phyloP scores from a whole-genome alignment of 148 eudicot species.

The Vaccinium vitisidaea region DNA sequence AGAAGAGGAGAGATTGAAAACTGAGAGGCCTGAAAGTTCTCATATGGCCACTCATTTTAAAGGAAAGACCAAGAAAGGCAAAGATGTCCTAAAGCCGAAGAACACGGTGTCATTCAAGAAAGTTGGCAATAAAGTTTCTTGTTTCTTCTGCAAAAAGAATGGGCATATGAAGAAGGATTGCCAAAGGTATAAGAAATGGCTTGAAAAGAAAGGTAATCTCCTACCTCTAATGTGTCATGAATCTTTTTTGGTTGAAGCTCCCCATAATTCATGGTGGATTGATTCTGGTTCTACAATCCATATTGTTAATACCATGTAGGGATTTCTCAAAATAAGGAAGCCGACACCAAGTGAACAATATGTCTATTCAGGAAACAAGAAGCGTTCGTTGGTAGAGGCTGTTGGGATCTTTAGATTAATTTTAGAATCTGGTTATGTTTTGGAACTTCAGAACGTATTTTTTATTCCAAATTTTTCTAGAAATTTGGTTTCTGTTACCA shows the following conservation, averaged over 20 bases:
- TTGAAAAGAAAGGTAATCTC: constrained; percentile 18
- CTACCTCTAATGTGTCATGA: background rate
- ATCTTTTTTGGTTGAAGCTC: background rate
- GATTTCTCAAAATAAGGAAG: constrained; percentile 3
- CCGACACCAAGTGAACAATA: background rate
- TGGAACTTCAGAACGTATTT: too few relatives aligned
- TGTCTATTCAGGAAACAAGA: constrained; percentile 20
- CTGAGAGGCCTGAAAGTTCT: background rate
- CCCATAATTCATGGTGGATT: constrained; percentile 5
- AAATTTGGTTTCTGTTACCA: too few relatives aligned
- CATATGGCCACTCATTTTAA: background rate
- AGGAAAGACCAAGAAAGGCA: background rate
- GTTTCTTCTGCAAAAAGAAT: constrained; percentile 12
- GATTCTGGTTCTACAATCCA: constrained; percentile 2
- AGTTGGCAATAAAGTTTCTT: background rate
- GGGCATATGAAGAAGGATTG: constrained; percentile 16
- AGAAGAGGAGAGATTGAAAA: background rate
- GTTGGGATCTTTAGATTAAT: background rate
- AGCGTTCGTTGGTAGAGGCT: constrained; percentile 14
- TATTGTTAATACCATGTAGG: background rate
- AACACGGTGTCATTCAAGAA: background rate
- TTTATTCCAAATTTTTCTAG: too few relatives aligned
- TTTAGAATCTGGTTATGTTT: background rate
- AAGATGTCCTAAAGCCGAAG: background rate
- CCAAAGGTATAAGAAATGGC: constrained; percentile 8